Evolutionary conservation across 371 early-diverging fungal species (phyloP), one percentile per base, ranked within the genome.

Genomic region (Mucor piriformis): DNA sequence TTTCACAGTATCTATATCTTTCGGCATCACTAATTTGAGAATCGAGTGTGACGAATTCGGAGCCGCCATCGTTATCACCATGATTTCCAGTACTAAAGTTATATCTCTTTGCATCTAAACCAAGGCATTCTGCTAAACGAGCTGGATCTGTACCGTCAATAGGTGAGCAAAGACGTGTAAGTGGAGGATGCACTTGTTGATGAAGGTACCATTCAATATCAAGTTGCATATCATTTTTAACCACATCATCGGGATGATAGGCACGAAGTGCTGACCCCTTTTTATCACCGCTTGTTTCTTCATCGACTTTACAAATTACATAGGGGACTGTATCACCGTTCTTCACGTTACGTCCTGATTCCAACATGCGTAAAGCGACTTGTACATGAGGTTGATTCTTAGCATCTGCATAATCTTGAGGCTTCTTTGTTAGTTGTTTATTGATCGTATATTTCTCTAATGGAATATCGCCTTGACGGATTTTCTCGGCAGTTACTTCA

Each of bases 171-270:
- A 99, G 75, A 67, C 98, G 90, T 0, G 87, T 81, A n/a, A 99
- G 71, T 3, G 99, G 97, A 7, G 99, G 99, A 52, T 97, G 89
- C 0, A 99, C 87, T 74, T 99, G 99, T 56, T 93, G 93, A 55
- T 86, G 81, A 34, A 99, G 76, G 68, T 99, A 99, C 92, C 98
- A 99, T 34, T 97, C 95, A 64, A 81, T 83, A 72, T 99, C 92
- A 24, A 92, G 75, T 35, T 74, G 74, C 49, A 92, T 80, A 5
- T 71, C 76, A 0, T 82, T 72, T 18, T 78, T 82, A 16, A 63
- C 64, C n/a, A 96, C 72, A 43, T 98, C 99, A 43, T 95, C 92
- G 0, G 95, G 95, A 59, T 96, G 95, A 57, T 85, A 92, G 0
- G 97, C 98, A 24, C 93, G 81, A 34, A 88, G 86, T 0, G 93